Evolutionary conservation across 176 grass and related monocot genomes (phyloP), one percentile per base, ranked within the genome.

Genomic region (Musa itinerans): DNA sequence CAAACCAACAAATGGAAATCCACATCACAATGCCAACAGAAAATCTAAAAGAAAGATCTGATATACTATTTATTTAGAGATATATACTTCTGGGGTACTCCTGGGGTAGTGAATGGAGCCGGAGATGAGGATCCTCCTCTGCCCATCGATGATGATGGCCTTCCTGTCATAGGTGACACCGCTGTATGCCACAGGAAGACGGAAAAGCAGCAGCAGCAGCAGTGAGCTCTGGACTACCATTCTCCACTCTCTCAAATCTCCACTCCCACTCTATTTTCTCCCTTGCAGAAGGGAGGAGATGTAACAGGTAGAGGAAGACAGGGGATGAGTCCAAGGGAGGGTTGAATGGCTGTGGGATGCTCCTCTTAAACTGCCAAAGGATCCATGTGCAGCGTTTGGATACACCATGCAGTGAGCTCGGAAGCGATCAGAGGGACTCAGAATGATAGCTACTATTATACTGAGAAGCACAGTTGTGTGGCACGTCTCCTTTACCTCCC

Each of bases 101-200:
- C 96, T 89, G 54, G 95, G 90, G 88, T 99, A 99, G 69, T 99
- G 96, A 63, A 99, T 92, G 87, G 96, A 99, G 87, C 96, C 96
- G 72, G 96, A 99, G 86, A 99, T 85, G 69, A 99, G 96, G 54
- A 99, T 92, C 85, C 77, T 74, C 75, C 96, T 80, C 86, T 95
- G 78, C 2, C 96, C 91, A 72, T 92, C 72, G 62, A 99, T 92
- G 53, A 99, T 10, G 77, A 99, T 82, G 9, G 96, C 82, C 87
- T 88, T 99, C 78, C 73, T 84, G 87, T 99, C 96, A 56, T 99
- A 99, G 1, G 96, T 94, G 24, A 99, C 96, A 53, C 83, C 83
- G 72, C 83, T 84, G 72, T 89, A 84, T 26, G 51, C 90, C 50
- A 49, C 17, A 74, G 53, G 49, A 14, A 84, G 71, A n/a, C 74